phyloP scores from a whole-genome alignment of 768 basidiomycete genomes.

The Pulveroboletus ravenelii region DNA sequence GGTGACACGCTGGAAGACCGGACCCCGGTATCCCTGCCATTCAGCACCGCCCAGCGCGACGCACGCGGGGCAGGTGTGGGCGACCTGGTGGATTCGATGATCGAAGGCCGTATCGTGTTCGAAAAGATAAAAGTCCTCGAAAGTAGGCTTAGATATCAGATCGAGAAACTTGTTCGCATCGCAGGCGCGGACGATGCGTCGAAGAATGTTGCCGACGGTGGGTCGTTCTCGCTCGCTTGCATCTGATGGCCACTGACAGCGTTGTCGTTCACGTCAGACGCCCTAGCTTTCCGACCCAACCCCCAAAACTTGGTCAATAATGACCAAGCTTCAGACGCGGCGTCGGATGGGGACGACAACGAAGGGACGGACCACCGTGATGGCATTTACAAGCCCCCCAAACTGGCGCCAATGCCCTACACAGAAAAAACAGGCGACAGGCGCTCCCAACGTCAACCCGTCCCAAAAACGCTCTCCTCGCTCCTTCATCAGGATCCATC shows the following conservation, averaged over 20 bases:
- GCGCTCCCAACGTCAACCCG: slow-evolving; percentile 43
- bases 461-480: slow-evolving; percentile 61
- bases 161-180: slow-evolving; percentile 84
- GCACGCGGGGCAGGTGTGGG: slow-evolving; percentile 57
- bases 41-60: slow-evolving; percentile 48
- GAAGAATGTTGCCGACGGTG: slow-evolving; percentile 54
- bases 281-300: slow-evolving; percentile 89
- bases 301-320: slow-evolving; percentile 62
- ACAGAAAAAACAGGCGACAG: slow-evolving; percentile 49
- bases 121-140: slow-evolving; percentile 88
- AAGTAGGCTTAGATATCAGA: slow-evolving; percentile 86
- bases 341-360: slow-evolving; percentile 27
- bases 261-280: slow-evolving; percentile 51
- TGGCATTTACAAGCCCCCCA: slow-evolving; percentile 79
- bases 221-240: slow-evolving; percentile 9
- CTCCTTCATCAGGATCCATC: slow-evolving; percentile 49
- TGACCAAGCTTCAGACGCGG: slow-evolving; percentile 30
- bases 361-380: slow-evolving; percentile 29
- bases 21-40: slow-evolving; percentile 45
- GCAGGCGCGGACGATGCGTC: slow-evolving; percentile 67
- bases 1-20: slow-evolving; percentile 59
- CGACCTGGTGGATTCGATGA: slow-evolving; percentile 74
- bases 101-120: slow-evolving; percentile 75
- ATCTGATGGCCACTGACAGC: neutral
- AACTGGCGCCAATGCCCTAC: slow-evolving; percentile 87